A percentile compares a stretch with the other conserved stretches of the same genome.
Evolutionary conservation across 805 yeast species (phyloP).

Genomic region (Spathaspora sp.): DNA sequence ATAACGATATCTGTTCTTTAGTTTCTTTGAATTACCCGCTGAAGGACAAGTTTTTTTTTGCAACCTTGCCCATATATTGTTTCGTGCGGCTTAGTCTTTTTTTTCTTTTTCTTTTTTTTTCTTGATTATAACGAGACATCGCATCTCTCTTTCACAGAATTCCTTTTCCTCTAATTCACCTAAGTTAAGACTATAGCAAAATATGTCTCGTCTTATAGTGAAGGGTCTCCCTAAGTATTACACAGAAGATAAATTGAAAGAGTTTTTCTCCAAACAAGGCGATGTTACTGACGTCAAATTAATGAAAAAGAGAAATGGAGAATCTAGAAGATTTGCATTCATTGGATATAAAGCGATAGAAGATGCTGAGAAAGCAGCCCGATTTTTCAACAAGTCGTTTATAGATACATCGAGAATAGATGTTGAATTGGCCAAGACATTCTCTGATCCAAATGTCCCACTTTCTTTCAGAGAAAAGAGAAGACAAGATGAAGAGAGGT

Average conservation of each 20-base stretch:
- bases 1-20: background rate
- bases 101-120: background rate
- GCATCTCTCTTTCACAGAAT: constrained; percentile 1
- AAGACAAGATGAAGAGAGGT: constrained; percentile 43
- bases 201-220: constrained; percentile 85
- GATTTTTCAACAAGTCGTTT: constrained; percentile 70
- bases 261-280: constrained; percentile 60
- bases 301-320: constrained; percentile 76
- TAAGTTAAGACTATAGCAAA: background rate
- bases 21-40: background rate
- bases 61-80: background rate
- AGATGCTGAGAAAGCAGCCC: constrained; percentile 78
- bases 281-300: constrained; percentile 85
- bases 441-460: constrained; percentile 81
- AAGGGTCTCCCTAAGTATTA: constrained; percentile 81
- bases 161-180: background rate
- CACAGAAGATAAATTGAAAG: constrained; percentile 67
- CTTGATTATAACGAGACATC: background rate
- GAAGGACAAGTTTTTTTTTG: background rate
- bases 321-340: constrained; percentile 89
- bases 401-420: constrained; percentile 78
- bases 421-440: constrained; percentile 80
- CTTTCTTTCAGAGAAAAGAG: constrained; percentile 45
- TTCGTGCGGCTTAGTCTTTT: background rate
- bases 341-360: constrained; percentile 72